Evolutionary conservation across 352 stramenopile species (phyloP).

Genomic region (Globisporangium canariense): DNA sequence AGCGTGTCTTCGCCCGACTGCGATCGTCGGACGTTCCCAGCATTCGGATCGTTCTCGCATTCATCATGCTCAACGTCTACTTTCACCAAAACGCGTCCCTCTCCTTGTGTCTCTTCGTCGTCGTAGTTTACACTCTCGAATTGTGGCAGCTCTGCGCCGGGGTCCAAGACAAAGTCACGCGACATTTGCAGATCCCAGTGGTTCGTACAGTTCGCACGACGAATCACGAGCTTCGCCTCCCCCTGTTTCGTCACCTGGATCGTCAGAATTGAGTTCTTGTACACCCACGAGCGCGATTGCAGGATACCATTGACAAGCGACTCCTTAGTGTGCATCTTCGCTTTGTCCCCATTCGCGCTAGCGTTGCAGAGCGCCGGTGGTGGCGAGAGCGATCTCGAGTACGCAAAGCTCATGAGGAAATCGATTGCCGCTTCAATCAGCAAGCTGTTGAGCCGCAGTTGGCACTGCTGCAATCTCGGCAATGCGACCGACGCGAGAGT

Average conservation of each 20-base stretch:
- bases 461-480: constrained; percentile 47
- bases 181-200: constrained; percentile 37
- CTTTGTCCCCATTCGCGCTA: constrained; percentile 5
- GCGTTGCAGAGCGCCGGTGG: constrained; percentile 33
- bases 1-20: constrained; percentile 3
- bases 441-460: constrained; percentile 33
- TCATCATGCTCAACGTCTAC: neutral
- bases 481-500: constrained; percentile 44
- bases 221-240: constrained; percentile 39
- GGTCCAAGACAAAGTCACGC: constrained; percentile 22
- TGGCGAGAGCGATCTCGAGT: constrained; percentile 42
- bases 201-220: constrained; percentile 49
- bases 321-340: neutral
- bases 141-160: neutral
- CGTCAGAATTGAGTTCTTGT: constrained; percentile 52
- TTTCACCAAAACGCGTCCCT: neutral
- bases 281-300: constrained; percentile 41
- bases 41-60: neutral
- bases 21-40: constrained; percentile 4
- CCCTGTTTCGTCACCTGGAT: constrained; percentile 30
- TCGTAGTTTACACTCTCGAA: neutral
- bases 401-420: constrained; percentile 74
- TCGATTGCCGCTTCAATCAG: constrained; percentile 70
- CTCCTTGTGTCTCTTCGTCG: neutral
- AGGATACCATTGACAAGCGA: constrained; percentile 4